Evolutionary conservation across 1,139 yeast genomes (phyloP), one percentile per base, ranked within the genome.

Genomic region (Dujonia santamariae): DNA sequence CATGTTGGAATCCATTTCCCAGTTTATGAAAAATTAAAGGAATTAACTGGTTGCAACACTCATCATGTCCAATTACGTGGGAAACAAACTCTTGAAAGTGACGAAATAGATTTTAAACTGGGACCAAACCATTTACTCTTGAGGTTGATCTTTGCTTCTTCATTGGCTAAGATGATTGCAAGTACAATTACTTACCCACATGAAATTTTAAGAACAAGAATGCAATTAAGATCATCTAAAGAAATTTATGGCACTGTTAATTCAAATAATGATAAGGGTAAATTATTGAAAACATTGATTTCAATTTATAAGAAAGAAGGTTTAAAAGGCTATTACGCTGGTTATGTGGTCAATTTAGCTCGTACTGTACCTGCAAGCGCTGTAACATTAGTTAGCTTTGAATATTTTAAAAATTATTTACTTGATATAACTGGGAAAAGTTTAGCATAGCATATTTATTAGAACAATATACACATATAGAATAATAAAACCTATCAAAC

Each of bases 1-100:
- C 98, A 92, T 58, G 98, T 92, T 26, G 98, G 97, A 1, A 85
- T 92, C 35, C 98, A 92, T 61, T 92, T 92, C 69, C 98, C 98
- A 15, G 79, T 88, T n/a, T 92, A 92, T 54, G 98, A 92, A 53
- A 70, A 77, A 46, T 63, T 92, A 44, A 92, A 92, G 53, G 56
- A 54, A 26, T 18, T 67, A 17, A 66, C 87, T 15, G 48, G 53
- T 18, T 59, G 67, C 39, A 50, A 53, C 41, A 47, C n/a, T 31
- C 43, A 43, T 38, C 23, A 42, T 35, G 26, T 48, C 41, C 16
- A 42, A n/a, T n/a, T n/a, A 41, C 35, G 44, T 19, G 7, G n/a
- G n/a, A n/a, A n/a, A n/a, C 5, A 35, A 11, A 4, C 35, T 7
- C 17, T 7, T 4, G 31, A 14, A 14, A 19, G 22, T 11, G 28